phyloP scores from a whole-genome alignment of 345 rosid species.

The Arabidopsis arenosa region DNA sequence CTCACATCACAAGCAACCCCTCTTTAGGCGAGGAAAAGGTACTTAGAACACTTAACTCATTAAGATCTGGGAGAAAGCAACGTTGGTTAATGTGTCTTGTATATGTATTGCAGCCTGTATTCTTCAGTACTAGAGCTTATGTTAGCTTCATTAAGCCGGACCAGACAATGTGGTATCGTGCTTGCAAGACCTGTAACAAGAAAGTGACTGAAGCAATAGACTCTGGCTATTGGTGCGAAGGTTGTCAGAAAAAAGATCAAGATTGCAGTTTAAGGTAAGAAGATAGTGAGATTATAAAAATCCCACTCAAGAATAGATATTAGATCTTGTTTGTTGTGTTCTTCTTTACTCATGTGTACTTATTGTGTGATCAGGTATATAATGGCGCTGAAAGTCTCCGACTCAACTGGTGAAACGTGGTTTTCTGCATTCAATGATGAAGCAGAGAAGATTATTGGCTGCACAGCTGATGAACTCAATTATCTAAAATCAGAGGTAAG shows the following conservation, averaged over 20 bases:
- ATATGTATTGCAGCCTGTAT: constrained; percentile 69
- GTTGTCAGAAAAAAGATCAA: constrained; percentile 87
- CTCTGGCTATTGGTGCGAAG: constrained; percentile 96
- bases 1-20: constrained; percentile 67
- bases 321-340: not conserved
- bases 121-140: constrained; percentile 68
- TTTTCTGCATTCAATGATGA: constrained; percentile 79
- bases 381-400: constrained; percentile 72
- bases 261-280: constrained; percentile 74
- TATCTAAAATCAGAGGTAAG: constrained; percentile 65
- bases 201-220: constrained; percentile 87
- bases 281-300: constrained; percentile 23
- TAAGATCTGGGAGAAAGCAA: constrained; percentile 3
- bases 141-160: constrained; percentile 83
- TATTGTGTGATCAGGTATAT: constrained; percentile 61
- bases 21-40: constrained; percentile 89
- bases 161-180: constrained; percentile 96
- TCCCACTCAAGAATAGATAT: not conserved
- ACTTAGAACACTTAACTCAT: not conserved
- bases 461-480: constrained; percentile 87
- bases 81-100: constrained; percentile 16
- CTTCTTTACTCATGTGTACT: constrained; percentile 5
- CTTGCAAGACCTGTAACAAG: constrained; percentile 95
- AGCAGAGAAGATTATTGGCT: constrained; percentile 80
- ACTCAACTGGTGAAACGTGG: constrained; percentile 85